Conservation (phyloP, 371 early-diverging fungal genomes). For the Lichtheimia hyalospora region DNA sequence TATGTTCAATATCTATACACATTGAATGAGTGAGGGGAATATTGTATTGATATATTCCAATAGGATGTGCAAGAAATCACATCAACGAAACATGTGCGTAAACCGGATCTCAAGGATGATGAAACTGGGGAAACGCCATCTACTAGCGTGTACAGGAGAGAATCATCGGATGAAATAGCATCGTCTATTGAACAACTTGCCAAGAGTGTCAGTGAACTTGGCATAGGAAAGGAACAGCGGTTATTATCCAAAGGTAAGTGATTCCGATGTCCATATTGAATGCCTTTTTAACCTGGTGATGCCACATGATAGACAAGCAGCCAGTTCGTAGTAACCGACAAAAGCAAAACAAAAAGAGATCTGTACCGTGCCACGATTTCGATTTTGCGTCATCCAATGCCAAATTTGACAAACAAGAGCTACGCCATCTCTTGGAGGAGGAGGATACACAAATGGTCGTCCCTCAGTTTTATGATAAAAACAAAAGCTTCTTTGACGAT, state of each 20-base stretch:
- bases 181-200: slow-evolving; percentile 29
- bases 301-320: not conserved
- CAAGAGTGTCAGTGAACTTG: slow-evolving; percentile 23
- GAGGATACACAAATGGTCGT: slow-evolving; percentile 21
- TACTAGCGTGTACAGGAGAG: not conserved
- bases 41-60: no score
- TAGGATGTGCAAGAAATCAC: no score
- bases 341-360: not conserved
- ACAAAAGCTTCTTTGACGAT: slow-evolving; percentile 88
- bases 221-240: slow-evolving; percentile 12
- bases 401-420: slow-evolving; percentile 85
- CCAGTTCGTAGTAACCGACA: slow-evolving; percentile 1
- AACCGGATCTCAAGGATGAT: slow-evolving; percentile 21
- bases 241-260: no score
- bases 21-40: no score
- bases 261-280: no score
- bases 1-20: no score
- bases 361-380: slow-evolving; percentile 75
- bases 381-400: slow-evolving; percentile 90
- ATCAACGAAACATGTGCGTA: not conserved
- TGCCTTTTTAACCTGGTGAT: no score
- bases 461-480: slow-evolving; percentile 52
- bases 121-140: not conserved
- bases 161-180: slow-evolving; percentile 8
- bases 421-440: slow-evolving; percentile 58